Percentiles rank a stretch among this genome's conserved stretches.
phyloP scores from a whole-genome alignment of 176 grass and related monocot species.

The Stipa capillata region DNA sequence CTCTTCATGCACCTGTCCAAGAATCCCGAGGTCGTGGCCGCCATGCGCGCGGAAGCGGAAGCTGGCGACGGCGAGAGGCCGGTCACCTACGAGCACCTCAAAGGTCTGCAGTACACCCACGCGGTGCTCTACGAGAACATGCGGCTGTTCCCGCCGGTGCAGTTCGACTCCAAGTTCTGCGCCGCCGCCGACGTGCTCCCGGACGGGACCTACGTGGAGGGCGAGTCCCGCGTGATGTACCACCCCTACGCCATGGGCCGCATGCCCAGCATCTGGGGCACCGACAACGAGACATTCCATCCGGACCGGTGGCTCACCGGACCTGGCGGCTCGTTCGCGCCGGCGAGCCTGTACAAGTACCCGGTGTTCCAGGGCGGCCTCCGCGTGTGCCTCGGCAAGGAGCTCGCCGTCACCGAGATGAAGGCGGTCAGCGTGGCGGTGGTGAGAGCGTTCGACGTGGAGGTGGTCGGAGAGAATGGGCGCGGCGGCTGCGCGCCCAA shows the following conservation, averaged over 20 bases:
- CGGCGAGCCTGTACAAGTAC: slow-evolving; percentile 35
- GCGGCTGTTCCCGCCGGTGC: slow-evolving; percentile 54
- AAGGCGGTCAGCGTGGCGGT: slow-evolving; percentile 40
- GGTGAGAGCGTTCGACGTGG: slow-evolving; percentile 42
- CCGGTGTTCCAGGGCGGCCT: slow-evolving; percentile 41
- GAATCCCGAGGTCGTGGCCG: background rate
- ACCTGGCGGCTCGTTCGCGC: slow-evolving; percentile 18
- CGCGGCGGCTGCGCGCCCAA: background rate
- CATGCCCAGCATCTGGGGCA: slow-evolving; percentile 50
- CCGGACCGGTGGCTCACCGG: slow-evolving; percentile 31
- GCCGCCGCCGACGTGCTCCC: slow-evolving; percentile 52
- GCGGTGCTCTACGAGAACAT: slow-evolving; percentile 54
- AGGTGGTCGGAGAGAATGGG: slow-evolving; percentile 24
- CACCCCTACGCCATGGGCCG: slow-evolving; percentile 74
- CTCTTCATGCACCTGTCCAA: slow-evolving; percentile 37
- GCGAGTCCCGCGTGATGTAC: slow-evolving; percentile 52
- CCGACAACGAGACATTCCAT: slow-evolving; percentile 30
- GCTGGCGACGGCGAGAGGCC: background rate
- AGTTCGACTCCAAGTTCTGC: slow-evolving; percentile 56
- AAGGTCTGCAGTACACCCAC: slow-evolving; percentile 16
- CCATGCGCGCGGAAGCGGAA: background rate
- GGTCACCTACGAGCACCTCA: background rate
- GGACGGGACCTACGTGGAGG: slow-evolving; percentile 40
- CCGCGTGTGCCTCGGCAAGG: slow-evolving; percentile 15
- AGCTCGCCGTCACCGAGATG: slow-evolving; percentile 21